Percentiles rank a stretch among this genome's conserved stretches.
phyloP scores from a whole-genome alignment of 2,329 filamentous ascomycete genomes.

The Endocalyx cinctus region DNA sequence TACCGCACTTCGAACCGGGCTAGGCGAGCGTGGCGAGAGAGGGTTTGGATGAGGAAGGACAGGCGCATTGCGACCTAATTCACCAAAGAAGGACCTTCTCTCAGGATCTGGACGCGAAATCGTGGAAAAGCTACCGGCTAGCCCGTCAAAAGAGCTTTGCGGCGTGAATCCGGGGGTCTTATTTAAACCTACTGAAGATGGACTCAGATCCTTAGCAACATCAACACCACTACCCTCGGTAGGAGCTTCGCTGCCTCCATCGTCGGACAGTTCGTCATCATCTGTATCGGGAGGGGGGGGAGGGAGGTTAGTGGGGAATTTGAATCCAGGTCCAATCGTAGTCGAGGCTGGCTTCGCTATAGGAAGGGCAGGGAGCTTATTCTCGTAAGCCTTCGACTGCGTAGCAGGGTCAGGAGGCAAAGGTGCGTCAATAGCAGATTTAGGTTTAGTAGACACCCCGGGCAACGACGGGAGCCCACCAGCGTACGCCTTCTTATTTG shows the following conservation, averaged over 20 bases:
- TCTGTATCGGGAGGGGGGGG: slow-evolving; percentile 29
- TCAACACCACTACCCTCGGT: slow-evolving; percentile 60
- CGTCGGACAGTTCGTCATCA: slow-evolving; percentile 42
- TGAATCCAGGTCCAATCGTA: slow-evolving; percentile 21
- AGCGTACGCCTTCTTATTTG: slow-evolving; percentile 26
- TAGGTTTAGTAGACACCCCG: slow-evolving; percentile 18
- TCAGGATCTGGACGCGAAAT: slow-evolving; percentile 43
- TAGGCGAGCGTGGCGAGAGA: slow-evolving; percentile 67
- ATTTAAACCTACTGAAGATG: slow-evolving; percentile 38
- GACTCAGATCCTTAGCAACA: slow-evolving; percentile 59
- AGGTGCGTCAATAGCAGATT: slow-evolving; percentile 29
- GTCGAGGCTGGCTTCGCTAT: slow-evolving; percentile 16
- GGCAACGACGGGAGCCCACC: slow-evolving; percentile 32
- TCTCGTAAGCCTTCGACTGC: slow-evolving; percentile 25
- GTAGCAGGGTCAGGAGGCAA: slow-evolving; percentile 35
- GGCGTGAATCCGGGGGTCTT: slow-evolving; percentile 50
- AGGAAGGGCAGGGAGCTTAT: slow-evolving; percentile 20
- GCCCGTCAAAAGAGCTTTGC: slow-evolving; percentile 52
- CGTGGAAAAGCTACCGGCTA: slow-evolving; percentile 42
- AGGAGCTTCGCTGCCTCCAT: slow-evolving; percentile 39
- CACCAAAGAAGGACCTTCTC: slow-evolving; percentile 47
- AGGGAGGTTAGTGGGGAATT: slow-evolving; percentile 24
- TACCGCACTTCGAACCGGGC: slow-evolving; percentile 59
- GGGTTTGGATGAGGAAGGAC: slow-evolving; percentile 50
- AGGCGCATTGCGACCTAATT: slow-evolving; percentile 45